phyloP scores from a whole-genome alignment of 257 asterid species.

The Scutellaria galericulata region DNA sequence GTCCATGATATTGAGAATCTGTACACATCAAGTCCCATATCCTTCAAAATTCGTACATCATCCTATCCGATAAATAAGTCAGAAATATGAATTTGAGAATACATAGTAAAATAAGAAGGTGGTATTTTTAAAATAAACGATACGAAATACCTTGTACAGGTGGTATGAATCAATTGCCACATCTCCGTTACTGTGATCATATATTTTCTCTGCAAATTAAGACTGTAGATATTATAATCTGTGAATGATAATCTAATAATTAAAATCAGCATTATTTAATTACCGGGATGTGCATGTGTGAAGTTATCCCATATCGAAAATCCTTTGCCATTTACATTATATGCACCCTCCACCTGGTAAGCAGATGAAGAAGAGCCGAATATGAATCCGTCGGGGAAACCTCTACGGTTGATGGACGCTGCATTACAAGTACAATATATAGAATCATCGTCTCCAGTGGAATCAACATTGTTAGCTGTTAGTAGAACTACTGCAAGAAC shows the following conservation, averaged over 20 bases:
- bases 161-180: conserved; percentile 53
- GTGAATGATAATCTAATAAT: too few relatives aligned
- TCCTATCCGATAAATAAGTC: conserved; percentile 29
- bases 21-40: conserved; percentile 48
- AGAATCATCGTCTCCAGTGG: background rate
- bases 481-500: conserved; percentile 1
- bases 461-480: background rate
- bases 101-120: too few relatives aligned
- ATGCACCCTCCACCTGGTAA: conserved; percentile 38
- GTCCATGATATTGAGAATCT: conserved; percentile 50
- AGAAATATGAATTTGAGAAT: too few relatives aligned
- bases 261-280: too few relatives aligned
- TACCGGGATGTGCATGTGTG: conserved; percentile 39
- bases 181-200: conserved; percentile 42
- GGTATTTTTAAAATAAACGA: background rate
- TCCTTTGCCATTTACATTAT: conserved; percentile 39
- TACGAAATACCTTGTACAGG: conserved; percentile 38
- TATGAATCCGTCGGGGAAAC: conserved; percentile 23
- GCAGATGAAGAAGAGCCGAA: conserved; percentile 35
- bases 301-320: conserved; percentile 40
- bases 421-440: conserved; percentile 20
- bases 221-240: background rate
- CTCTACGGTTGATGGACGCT: conserved; percentile 34
- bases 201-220: conserved; percentile 36
- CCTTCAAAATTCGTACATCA: conserved; percentile 41